Evolutionary conservation across 331 rosid species (phyloP).

Genomic region (Quercus tomentella): DNA sequence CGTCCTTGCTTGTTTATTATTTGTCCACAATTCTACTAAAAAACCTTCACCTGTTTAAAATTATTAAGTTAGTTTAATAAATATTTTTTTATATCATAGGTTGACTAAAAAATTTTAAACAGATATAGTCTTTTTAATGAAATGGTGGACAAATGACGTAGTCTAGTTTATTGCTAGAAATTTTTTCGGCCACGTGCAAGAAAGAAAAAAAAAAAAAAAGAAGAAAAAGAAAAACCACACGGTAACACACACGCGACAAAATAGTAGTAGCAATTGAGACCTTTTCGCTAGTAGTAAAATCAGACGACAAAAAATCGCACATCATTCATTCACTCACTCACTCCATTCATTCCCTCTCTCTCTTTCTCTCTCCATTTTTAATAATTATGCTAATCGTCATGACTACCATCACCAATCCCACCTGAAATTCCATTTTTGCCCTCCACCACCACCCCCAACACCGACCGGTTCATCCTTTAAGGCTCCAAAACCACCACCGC

Average conservation of each 20-base stretch:
- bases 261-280: too few species aligned
- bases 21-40: too few species aligned
- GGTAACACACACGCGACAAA: too few species aligned
- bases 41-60: fast-evolving
- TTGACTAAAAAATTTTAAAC: too few species aligned
- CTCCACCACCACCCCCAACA: not conserved
- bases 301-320: not conserved
- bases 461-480: not conserved
- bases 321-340: not conserved
- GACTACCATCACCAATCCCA: not conserved
- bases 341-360: not conserved
- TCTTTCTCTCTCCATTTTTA: not conserved
- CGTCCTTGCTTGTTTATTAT: too few species aligned
- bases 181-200: too few species aligned
- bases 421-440: conserved; percentile 12
- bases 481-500: not conserved
- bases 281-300: not conserved
- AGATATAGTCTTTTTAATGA: fast-evolving
- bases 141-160: fast-evolving
- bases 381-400: conserved; percentile 10
- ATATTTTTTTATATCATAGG: too few species aligned
- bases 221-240: not conserved
- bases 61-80: too few species aligned
- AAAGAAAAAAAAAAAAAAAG: not conserved
- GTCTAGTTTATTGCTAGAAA: fast-evolving